Percentiles rank a stretch among this genome's conserved stretches.
Conservation (phyloP, 148 eudicot genomes). For the Persicaria maculosa region DNA sequence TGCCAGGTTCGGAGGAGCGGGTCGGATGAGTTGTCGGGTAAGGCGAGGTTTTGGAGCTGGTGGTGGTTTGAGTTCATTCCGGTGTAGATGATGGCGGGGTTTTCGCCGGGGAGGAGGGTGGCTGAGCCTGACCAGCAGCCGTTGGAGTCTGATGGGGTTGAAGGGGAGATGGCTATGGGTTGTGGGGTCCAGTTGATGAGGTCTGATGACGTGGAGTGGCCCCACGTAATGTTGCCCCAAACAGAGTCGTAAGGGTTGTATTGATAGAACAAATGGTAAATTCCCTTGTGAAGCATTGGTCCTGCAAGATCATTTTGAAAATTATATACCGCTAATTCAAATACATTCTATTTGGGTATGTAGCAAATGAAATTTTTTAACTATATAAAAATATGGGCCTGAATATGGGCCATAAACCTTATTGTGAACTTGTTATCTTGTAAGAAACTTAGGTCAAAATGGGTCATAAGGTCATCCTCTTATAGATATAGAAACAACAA, state of each 20-base stretch:
- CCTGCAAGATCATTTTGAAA: conserved; percentile 23
- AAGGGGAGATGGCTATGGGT: conserved; percentile 32
- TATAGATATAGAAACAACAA: too few relatives aligned
- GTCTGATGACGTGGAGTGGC: conserved; percentile 57
- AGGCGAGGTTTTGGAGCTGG: conserved; percentile 60
- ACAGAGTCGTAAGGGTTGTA: conserved; percentile 47
- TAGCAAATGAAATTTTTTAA: too few relatives aligned
- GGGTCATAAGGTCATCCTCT: too few relatives aligned
- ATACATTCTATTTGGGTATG: too few relatives aligned
- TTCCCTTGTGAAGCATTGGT: conserved; percentile 59
- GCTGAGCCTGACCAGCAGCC: conserved; percentile 75
- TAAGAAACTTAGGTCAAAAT: too few relatives aligned
- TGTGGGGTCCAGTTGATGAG: conserved; percentile 65
- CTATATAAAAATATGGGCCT: too few relatives aligned
- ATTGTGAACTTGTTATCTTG: too few relatives aligned
- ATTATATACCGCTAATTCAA: too few relatives aligned
- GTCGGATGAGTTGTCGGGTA: conserved; percentile 46
- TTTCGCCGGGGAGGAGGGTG: conserved; percentile 40
- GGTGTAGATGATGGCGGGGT: conserved; percentile 53
- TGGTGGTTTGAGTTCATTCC: conserved; percentile 27
- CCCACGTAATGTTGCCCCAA: conserved; percentile 66
- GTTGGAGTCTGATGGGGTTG: conserved; percentile 31
- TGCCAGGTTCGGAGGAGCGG: conserved; percentile 59
- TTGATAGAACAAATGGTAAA: conserved; percentile 74
- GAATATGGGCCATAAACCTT: too few relatives aligned